Evolutionary conservation across 2,329 filamentous ascomycete species (phyloP).

Genomic region (Colletotrichum sp.): DNA sequence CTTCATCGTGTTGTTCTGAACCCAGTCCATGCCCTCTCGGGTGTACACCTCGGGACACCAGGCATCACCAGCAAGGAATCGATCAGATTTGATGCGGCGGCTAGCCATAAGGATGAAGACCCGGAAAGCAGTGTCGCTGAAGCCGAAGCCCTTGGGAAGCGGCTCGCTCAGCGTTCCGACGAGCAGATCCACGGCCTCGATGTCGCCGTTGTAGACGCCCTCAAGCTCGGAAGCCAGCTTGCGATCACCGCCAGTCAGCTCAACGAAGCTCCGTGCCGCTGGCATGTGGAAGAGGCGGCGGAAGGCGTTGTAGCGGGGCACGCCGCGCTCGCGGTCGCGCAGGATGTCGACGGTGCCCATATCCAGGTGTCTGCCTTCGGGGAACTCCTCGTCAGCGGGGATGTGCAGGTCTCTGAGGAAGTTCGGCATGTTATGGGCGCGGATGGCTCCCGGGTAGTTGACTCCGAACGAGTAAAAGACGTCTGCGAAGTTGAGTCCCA

Average conservation of each 20-base stretch:
- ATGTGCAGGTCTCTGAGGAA: constrained; percentile 44
- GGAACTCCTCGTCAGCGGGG: constrained; percentile 18
- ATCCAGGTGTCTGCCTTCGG: constrained; percentile 45
- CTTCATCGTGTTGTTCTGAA: constrained; percentile 45
- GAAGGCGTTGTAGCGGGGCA: constrained; percentile 50
- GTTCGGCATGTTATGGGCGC: constrained; percentile 29
- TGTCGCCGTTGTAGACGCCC: constrained; percentile 42
- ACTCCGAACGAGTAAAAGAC: constrained; percentile 51
- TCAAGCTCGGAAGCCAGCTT: constrained; percentile 28
- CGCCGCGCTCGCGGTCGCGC: constrained; percentile 50
- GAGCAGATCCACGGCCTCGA: constrained; percentile 46
- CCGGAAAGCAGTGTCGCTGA: constrained; percentile 51
- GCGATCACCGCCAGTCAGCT: not conserved
- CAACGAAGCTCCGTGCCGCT: not conserved
- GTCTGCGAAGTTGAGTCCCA: constrained; percentile 36
- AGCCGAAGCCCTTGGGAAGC: constrained; percentile 48
- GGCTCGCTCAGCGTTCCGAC: constrained; percentile 48
- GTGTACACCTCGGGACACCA: constrained; percentile 46
- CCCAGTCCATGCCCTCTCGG: constrained; percentile 45
- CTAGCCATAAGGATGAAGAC: not conserved
- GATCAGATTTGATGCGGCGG: not conserved
- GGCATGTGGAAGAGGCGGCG: constrained; percentile 38
- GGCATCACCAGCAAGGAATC: constrained; percentile 36
- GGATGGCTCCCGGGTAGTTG: constrained; percentile 52
- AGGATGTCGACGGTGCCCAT: constrained; percentile 51